Evolutionary conservation across 2,329 filamentous ascomycete species (phyloP), one percentile per base, ranked within the genome.

Genomic region (Penicillium expansum): DNA sequence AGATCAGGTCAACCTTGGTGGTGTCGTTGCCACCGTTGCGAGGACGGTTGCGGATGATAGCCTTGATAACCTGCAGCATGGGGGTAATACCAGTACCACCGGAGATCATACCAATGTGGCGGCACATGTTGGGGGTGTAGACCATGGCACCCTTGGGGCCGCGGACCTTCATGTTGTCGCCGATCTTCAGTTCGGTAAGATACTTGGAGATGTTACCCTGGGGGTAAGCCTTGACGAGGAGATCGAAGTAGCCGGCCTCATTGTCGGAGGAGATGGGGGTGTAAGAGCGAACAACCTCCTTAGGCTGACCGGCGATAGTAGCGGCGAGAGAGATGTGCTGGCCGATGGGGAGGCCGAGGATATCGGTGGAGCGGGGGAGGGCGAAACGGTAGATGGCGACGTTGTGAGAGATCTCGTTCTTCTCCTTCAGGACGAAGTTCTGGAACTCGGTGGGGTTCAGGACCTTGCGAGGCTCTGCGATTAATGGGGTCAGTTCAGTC

Each of bases 101-200:
- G 62, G 94, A 92, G 72, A 99, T 91, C 94, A 99, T 99, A 72
- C 92, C 94, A 67, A 99, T 96, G 77, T 90, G 90, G 63, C 90
- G 88, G 68, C 93, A 91, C 90, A 99, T 93, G 82, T 97, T 97
- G 68, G 93, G 92, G 18, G 88, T 91, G 80, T 99, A 99, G 62
- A 96, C 90, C 83, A 99, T 97, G 68, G 93, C 93, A 67, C 94
- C 94, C 84, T 97, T 97, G 76, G 94, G 94, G 10, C 94, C 94
- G 69, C 86, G 87, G 69, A 97, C 88, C 74, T 91, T 91, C 83
- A 99, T 94, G 60, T 84, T 88, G 76, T 96, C 86, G 60, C 93
- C 92, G 59, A 97, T 83, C 62, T 84, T 84, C 61, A 99, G 84
- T 13, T 85, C 86, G 45, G 91, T 90, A 79, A 99, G 87, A 78